Evolutionary conservation across 2,329 filamentous ascomycete species (phyloP), one percentile per base, ranked within the genome.

Genomic region (Sclerotinia sclerotiorum): DNA sequence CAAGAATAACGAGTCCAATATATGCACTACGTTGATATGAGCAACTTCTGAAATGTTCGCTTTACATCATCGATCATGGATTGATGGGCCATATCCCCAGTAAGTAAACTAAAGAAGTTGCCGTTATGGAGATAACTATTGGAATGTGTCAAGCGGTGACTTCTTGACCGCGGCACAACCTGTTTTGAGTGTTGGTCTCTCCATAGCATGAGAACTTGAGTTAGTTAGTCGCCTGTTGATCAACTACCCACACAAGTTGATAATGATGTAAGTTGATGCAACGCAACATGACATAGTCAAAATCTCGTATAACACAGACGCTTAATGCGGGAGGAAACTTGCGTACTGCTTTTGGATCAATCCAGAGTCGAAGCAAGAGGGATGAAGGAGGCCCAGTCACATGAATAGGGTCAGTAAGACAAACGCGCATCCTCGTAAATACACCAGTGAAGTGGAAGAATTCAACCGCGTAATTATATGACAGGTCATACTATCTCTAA

Each of bases 381-480:
- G 11, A 56, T n/a, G 54, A 15, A 39, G 19, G n/a, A 8, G 35
- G n/a, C 35, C 11, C 13, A 42, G 15, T 24, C 32, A 57, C 5
- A 57, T 29, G 6, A 24, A 57, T 42, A 7, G 2, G 11, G n/a
- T 19, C 32, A 11, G 32, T 24, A 6, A 42, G 55, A 42, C 55
- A 57, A 27, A 57, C 35, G 11, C 35, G 55, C n/a, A 24, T 39
- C 29, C 32, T 57, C 55, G 13, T 42, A 24, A 19, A 19, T 57
- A 27, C 15, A 17, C 55, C 21, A 15, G 32, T 51, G 49, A 29
- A 35, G 39, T 48, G 35, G 27, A 56, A 48, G 51, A 35, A 48
- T 42, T 29, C 49, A n/a, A 24, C 62, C 35, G 51, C 51, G n/a
- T 65, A 35, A 27, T 7, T 56, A 29, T 65, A 17, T 44, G 49